These are phyloP conservation scores for Pseudogymnoascus sp. DNA, from an alignment of 2,329 filamentous ascomycete genomes.

Conservation along the genomic window DNA sequence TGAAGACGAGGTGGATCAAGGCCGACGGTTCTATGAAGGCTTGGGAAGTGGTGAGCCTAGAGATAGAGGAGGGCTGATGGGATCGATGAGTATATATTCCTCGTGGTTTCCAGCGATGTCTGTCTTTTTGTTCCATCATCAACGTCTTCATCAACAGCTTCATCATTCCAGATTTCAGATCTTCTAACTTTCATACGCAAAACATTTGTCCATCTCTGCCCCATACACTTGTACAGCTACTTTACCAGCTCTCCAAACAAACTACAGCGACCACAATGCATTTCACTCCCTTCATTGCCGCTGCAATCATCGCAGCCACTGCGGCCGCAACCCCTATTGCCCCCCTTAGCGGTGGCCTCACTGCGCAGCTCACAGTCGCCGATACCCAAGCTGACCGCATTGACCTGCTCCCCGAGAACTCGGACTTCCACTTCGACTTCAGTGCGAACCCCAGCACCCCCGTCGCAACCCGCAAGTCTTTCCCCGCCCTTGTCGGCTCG, in stretches of 20 bases:
- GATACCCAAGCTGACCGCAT: constrained; percentile 39
- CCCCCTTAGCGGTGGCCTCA: constrained; percentile 31
- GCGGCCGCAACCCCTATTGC: constrained; percentile 25
- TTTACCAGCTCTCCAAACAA: neutral
- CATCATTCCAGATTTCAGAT: neutral
- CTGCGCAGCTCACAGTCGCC: constrained; percentile 31
- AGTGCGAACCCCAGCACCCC: constrained; percentile 45
- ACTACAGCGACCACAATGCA: constrained; percentile 27
- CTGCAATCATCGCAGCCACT: constrained; percentile 34
- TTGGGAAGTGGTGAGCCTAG: neutral
- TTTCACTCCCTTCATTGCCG: constrained; percentile 28
- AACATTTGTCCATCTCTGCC: neutral
- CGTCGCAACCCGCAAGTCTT: constrained; percentile 33
- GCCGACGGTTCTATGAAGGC: neutral
- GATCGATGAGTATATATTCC: neutral
- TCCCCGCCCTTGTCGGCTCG: constrained; percentile 38
- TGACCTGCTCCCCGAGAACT: constrained; percentile 31
- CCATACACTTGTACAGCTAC: neutral
- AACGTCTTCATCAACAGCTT: neutral
- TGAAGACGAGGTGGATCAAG: neutral
- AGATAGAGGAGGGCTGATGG: neutral
- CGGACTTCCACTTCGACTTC: constrained; percentile 44
- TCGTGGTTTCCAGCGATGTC: neutral
- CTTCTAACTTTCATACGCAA: neutral
- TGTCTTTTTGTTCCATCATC: neutral